phyloP scores from a whole-genome alignment of 2,329 filamentous ascomycete species.

The Sclerotinia subarctica region DNA sequence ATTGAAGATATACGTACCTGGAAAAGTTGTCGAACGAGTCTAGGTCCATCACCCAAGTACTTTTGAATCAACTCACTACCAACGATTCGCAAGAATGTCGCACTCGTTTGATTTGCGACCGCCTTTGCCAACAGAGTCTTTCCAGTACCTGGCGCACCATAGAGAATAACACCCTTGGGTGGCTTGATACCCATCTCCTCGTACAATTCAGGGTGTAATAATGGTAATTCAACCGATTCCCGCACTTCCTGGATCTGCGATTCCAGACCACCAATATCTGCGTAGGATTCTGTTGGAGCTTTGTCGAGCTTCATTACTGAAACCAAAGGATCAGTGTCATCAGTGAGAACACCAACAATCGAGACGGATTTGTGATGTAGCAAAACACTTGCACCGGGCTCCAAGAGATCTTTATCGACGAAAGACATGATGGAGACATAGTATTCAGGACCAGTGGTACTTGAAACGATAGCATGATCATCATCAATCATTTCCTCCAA shows the following conservation, averaged over 20 bases:
- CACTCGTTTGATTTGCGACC: constrained; percentile 97
- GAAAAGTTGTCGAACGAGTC: constrained; percentile 93
- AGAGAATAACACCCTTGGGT: constrained; percentile 98
- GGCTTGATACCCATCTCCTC: constrained; percentile 99
- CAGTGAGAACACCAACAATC: constrained; percentile 93
- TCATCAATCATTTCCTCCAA: constrained; percentile 99
- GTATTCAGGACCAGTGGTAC: constrained; percentile 95
- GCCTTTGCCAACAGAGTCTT: constrained; percentile 96
- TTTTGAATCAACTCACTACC: constrained; percentile 98
- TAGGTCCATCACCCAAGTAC: constrained; percentile 92
- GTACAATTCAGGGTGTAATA: constrained; percentile 94
- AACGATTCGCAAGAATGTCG: constrained; percentile 95
- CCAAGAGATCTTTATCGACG: constrained; percentile 96
- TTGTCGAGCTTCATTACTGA: constrained; percentile 99
- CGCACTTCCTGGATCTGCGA: constrained; percentile 95
- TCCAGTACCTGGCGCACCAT: constrained; percentile 93
- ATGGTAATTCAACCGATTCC: constrained; percentile 91
- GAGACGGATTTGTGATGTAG: constrained; percentile 97
- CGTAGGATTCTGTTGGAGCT: constrained; percentile 95
- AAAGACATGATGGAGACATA: constrained; percentile 99
- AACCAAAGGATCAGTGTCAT: constrained; percentile 91
- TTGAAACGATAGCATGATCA: constrained; percentile 97
- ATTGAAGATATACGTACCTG: constrained; percentile 51
- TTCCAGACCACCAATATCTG: constrained; percentile 96
- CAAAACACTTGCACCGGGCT: constrained; percentile 91